These are phyloP conservation scores for Fomitiporia mediterranea DNA, from an alignment of 1,284 basidiomycete genomes.

Conservation along the genomic window DNA sequence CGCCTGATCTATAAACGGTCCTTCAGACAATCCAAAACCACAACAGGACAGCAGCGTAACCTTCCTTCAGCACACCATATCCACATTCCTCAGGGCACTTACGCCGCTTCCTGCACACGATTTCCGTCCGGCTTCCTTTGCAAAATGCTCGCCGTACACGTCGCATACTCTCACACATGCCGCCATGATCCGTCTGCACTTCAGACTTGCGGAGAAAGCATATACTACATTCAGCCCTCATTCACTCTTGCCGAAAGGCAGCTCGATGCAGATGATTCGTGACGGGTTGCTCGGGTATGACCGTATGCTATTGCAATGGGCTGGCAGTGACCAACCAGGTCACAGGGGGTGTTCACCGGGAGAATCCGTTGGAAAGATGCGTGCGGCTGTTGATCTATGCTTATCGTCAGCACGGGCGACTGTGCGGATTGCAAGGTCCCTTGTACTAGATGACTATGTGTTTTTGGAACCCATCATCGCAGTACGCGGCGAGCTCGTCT, in stretches of 20 bases:
- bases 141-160: constrained; percentile 8
- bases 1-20: neutral
- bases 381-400: constrained; percentile 11
- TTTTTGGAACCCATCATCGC: constrained; percentile 19
- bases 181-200: constrained; percentile 10
- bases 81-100: constrained; percentile 11
- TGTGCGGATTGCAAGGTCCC: constrained; percentile 2
- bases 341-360: neutral
- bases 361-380: neutral
- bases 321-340: neutral
- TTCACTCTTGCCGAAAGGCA: neutral
- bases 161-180: constrained; percentile 14
- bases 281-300: constrained; percentile 14
- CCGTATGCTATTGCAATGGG: neutral
- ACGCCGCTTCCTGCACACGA: neutral
- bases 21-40: neutral
- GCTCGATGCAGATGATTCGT: neutral
- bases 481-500: neutral
- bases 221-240: constrained; percentile 2
- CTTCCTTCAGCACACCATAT: constrained; percentile 6
- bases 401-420: constrained; percentile 10
- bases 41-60: neutral
- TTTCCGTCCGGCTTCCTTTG: constrained; percentile 3
- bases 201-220: constrained; percentile 3
- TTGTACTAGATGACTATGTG: neutral